Percentiles rank a stretch among this genome's conserved stretches.
These are phyloP conservation scores for Acorus gramineus DNA, from an alignment of 106 monocot species.

Conservation along the genomic window DNA sequence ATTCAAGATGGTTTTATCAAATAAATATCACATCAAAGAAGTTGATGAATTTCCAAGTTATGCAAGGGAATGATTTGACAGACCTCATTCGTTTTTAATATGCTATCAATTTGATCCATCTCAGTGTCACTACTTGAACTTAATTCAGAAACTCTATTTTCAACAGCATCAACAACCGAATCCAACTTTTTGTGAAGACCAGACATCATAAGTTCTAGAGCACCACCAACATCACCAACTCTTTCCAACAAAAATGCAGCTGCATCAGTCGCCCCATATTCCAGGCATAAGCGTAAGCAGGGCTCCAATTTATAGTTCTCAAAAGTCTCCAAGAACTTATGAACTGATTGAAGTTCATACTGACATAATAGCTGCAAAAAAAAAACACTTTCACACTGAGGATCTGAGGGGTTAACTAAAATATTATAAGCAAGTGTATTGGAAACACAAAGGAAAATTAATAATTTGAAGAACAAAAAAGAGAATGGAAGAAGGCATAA, in stretches of 20 bases:
- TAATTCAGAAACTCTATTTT: conserved; percentile 14
- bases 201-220: conserved; percentile 47
- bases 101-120: conserved; percentile 22
- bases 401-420: too few relatives aligned
- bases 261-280: conserved; percentile 81
- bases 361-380: conserved; percentile 79
- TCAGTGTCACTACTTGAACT: conserved; percentile 5
- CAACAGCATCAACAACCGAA: conserved; percentile 49
- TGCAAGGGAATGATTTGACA: conserved; percentile 1
- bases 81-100: conserved; percentile 69
- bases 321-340: conserved; percentile 81
- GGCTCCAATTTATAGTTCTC: conserved; percentile 87
- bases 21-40: conserved; percentile 4
- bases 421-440: too few relatives aligned
- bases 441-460: too few relatives aligned
- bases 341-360: conserved; percentile 73
- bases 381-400: neutral
- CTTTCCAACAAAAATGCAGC: conserved; percentile 93
- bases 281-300: conserved; percentile 75
- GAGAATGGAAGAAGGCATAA: too few relatives aligned
- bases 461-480: too few relatives aligned
- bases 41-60: neutral
- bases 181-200: conserved; percentile 57
- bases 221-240: conserved; percentile 85
- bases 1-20: neutral